Base-by-base conservation (phyloP, 2,329 filamentous ascomycete species). In the Stemphylium lycopersici region DNA sequence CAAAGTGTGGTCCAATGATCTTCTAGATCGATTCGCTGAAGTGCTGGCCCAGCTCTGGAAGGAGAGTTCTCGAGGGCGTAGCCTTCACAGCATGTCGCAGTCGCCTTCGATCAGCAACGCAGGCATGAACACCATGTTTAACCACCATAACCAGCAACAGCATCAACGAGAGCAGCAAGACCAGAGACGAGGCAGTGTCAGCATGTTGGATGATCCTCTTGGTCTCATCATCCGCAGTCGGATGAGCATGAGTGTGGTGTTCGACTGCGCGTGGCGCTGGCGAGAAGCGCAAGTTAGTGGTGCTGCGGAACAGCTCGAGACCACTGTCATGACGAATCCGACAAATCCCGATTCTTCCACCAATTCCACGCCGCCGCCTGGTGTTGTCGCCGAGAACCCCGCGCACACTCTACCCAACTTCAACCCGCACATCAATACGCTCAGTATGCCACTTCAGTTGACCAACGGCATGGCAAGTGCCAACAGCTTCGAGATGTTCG, bases 1-100 rank as follows among this genome's bases (percentile, higher is more conserved):
- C 42, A 91, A 89, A 61, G 87, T 93, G 15, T 84, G 87, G 38
- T 84, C 87, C 56, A 93, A 93, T 66, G 90, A 95, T 68, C 81
- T 95, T 10, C 87, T 90, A 48, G 90, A 89, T 81, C 84, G 90
- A 29, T 80, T 93, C 55, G 89, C 90, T 2, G 90, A 93, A 77
- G 83, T 95, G n/a, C 89, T 93, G 81, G 90, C 90, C 5, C 90
- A 93, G 76, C 88, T 95, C 74, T 95, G 90, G 89, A 90, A 91
- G 65, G 88, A 74, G 32, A 77, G 75, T 49, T 71, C 71, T 13
- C 67, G 72, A n/a, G 72, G 73, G 11, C 67, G 70, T 13, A 74
- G 70, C 41, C 55, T 74, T 4, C 70, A 73, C 43, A 73, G 71
- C 61, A 66, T 71, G 61, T 75, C 73, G 10, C 70, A 75, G 40